A percentile compares a stretch with the other conserved stretches of the same genome.
These are phyloP conservation scores for Lentithecium fluviatile DNA, from an alignment of 495 filamentous ascomycete species.

Conservation along the genomic window DNA sequence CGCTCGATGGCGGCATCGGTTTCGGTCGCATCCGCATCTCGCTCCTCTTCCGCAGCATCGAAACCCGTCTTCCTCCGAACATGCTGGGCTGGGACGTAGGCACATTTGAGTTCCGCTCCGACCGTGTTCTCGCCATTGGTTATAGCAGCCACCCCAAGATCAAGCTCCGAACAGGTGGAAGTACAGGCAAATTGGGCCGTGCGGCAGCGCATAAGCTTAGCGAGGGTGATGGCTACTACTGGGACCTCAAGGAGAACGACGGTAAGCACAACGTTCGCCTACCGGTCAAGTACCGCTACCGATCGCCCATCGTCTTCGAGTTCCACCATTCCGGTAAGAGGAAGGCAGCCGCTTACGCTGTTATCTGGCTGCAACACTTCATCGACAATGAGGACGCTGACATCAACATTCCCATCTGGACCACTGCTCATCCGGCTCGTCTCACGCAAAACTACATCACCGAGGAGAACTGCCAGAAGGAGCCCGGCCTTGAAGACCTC, in stretches of 20 bases:
- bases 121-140: conserved; percentile 59
- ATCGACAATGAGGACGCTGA: conserved; percentile 71
- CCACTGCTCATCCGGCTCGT: conserved; percentile 66
- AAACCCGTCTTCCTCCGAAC: conserved; percentile 73
- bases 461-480: conserved; percentile 59
- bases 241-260: conserved; percentile 61
- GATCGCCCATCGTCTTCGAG: conserved; percentile 84
- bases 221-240: conserved; percentile 63
- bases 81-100: conserved; percentile 92
- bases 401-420: conserved; percentile 85
- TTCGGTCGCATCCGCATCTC: conserved; percentile 91
- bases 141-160: conserved; percentile 65
- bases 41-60: conserved; percentile 79
- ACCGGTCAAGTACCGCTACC: conserved; percentile 85
- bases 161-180: conserved; percentile 80
- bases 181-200: conserved; percentile 65
- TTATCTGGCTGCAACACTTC: conserved; percentile 82
- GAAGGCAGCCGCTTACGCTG: conserved; percentile 67
- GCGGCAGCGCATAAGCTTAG: conserved; percentile 54
- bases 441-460: conserved; percentile 91
- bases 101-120: conserved; percentile 78
- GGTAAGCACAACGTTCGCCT: conserved; percentile 64
- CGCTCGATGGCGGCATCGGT: conserved; percentile 67
- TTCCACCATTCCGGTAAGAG: conserved; percentile 70
- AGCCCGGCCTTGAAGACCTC: conserved; percentile 67